Conservation (phyloP, 306 rosid species). For the Vigna reflexopilosa region DNA sequence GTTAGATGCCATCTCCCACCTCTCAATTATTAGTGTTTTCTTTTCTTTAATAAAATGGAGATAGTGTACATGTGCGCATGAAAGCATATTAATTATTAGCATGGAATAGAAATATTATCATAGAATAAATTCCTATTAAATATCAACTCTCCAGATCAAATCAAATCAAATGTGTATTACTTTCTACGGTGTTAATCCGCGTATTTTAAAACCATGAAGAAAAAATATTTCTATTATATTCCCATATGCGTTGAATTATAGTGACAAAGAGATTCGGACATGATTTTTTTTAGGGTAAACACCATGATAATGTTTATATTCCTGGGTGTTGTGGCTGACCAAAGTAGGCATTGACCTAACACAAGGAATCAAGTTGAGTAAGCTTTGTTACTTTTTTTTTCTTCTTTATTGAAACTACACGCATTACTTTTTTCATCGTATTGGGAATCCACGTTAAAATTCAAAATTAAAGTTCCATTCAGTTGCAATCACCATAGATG, state of each 20-base stretch:
- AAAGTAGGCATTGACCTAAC: slow-evolving; percentile 54
- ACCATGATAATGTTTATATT: slow-evolving; percentile 44
- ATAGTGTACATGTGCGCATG: slow-evolving; percentile 17
- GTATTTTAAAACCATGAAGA: background rate
- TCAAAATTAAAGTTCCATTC: slow-evolving; percentile 28
- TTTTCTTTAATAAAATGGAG: slow-evolving; percentile 1
- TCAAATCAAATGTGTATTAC: slow-evolving; percentile 19
- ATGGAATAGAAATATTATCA: background rate
- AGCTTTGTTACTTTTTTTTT: slow-evolving; percentile 24
- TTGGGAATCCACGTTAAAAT: slow-evolving; percentile 43
- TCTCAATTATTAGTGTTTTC: slow-evolving; percentile 14
- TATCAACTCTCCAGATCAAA: background rate
- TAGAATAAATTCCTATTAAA: slow-evolving; percentile 29
- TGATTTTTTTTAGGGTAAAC: slow-evolving; percentile 35
- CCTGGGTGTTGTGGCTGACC: slow-evolving; percentile 40
- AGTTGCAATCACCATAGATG: slow-evolving; percentile 19
- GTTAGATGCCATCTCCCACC: slow-evolving; percentile 3
- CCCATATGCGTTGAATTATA: slow-evolving; percentile 37
- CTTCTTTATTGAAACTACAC: slow-evolving; percentile 32
- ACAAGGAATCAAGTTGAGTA: slow-evolving; percentile 43
- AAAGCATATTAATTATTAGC: slow-evolving; percentile 34
- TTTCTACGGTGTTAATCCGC: background rate
- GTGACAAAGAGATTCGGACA: slow-evolving; percentile 34
- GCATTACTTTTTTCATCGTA: slow-evolving; percentile 45
- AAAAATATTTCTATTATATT: slow-evolving; percentile 31